A percentile compares a stretch with the other conserved stretches of the same genome.
Evolutionary conservation across 345 rosid species (phyloP).

Genomic region (Cardiospermum halicacabum): DNA sequence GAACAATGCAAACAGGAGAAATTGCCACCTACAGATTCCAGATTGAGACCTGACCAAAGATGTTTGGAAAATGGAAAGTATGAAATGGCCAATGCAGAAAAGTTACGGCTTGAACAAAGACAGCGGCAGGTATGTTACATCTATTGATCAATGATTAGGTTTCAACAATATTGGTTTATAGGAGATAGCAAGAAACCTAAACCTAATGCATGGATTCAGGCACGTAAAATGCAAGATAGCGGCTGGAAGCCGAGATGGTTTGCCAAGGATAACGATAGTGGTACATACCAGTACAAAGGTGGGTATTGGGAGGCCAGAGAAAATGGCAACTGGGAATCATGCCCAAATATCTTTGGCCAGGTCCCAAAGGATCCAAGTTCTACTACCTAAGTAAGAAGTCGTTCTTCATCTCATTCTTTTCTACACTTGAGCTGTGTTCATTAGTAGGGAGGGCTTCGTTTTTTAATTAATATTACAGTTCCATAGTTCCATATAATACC

Average conservation of each 20-base stretch:
- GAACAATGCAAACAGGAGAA: conserved; percentile 23
- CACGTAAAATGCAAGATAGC: conserved; percentile 91
- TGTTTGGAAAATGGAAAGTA: conserved; percentile 36
- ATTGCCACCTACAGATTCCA: conserved; percentile 45
- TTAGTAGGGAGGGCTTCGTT: too few species aligned
- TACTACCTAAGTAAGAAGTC: conserved; percentile 16
- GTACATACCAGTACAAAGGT: conserved; percentile 54
- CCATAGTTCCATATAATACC: too few species aligned
- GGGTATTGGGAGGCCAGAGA: conserved; percentile 95
- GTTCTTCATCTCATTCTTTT: background rate
- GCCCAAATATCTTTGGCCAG: conserved; percentile 90
- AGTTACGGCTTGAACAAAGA: conserved; percentile 38
- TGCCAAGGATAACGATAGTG: conserved; percentile 59
- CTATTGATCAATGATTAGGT: background rate
- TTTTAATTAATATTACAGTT: too few species aligned
- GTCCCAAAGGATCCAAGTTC: conserved; percentile 41
- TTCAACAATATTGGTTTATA: background rate
- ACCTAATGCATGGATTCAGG: conserved; percentile 61
- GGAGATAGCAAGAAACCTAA: background rate
- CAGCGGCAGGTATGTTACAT: conserved; percentile 32
- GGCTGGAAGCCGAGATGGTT: conserved; percentile 99
- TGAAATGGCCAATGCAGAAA: conserved; percentile 37
- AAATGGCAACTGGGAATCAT: conserved; percentile 60
- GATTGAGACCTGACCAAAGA: conserved; percentile 42
- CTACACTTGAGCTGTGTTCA: too few species aligned